Base-by-base conservation (phyloP, 768 basidiomycete genomes). In the Cystofilobasidium ferigula region DNA sequence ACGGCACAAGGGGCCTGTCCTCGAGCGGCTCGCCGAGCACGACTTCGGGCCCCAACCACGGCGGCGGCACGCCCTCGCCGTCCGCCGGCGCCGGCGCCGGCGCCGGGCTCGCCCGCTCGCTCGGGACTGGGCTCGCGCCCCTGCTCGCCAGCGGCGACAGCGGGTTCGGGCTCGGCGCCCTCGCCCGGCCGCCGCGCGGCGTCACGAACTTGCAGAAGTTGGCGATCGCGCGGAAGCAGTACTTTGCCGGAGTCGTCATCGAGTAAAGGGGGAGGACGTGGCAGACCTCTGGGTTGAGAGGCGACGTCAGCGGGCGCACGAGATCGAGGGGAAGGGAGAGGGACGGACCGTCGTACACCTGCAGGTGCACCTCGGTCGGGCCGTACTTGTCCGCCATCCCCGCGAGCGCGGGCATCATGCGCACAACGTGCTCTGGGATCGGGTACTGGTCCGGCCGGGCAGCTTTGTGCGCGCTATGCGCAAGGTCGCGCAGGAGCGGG, bases 351-450 rank as follows among this genome's bases (percentile, higher is more conserved):
- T 97, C 92, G 72, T 91, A 95, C 1, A 95, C 84, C 74, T 97
- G 92, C 14, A 97, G 78, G 77, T 97, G 92, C 22, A 94, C 90
- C 63, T 85, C 80, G 0, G 92, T 91, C 1, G 87, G 73, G 1
- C 73, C 72, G 69, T 75, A 72, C 12, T 71, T 70, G 26, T 72
- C 71, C 59, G 78, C 75, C 57, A 77, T 77, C 1, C 71, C 75
- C 34, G 75, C 58, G 12, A 77, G 64, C 9, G 69, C 71, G 2
- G 77, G 74, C 59, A 78, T 73, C 63, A 76, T 57, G 28, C 67
- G 70, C 18, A 84, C 75, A 1, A 84, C 77, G 26, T 83, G 82
- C 18, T 80, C 74, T 30, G 85, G 78, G 0, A 82, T 76, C 1
- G 86, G 86, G 73, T 82, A 94, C 68, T 78, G 80, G 4, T 83